Evolutionary conservation across 371 early-diverging fungal species (phyloP), one percentile per base, ranked within the genome.

Genomic region (Phascolomyces articulosus): DNA sequence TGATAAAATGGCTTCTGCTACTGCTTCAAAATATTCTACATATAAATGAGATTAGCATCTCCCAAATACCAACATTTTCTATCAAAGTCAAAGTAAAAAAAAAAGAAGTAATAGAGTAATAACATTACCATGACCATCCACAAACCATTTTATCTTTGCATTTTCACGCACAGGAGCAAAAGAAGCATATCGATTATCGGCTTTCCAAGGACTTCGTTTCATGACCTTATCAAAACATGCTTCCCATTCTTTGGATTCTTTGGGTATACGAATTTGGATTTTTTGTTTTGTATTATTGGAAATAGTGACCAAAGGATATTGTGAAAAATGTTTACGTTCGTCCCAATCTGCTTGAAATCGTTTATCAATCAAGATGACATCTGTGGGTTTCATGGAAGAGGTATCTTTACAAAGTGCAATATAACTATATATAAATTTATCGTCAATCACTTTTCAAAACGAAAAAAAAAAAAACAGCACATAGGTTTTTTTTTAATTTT

Each of bases 141-240:
- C 87, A 78, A 89, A 94, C 85, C 89, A 94, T 60, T 87, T 83
- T 4, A 84, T 87, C 51, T 87, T 90, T 28, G 78, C 81, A 62
- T 84, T 70, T 51, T 84, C 68, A 53, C 94, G 82, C 41, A 89
- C 77, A 2, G 95, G 95, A 48, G 95, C 93, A 80, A 91, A 95
- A 0, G 91, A 91, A 8, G 78, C 83, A 63, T 81, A 92, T 1
- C 92, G 86, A 68, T 94, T 88, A 21, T 71, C 71, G 49, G 69
- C 73, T 40, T 85, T 78, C 93, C 93, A 94, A 0, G 89, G 86
- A 58, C 88, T 88, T n/a, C 86, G 68, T 16, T 67, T 73, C 60
- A 84, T 75, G 58, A 91, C 80, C 40, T 72, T 79, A 3, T 76
- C 59, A 6, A 93, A 72, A 38, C 71, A 78, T 0, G 80, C 77